These are phyloP conservation scores for Incumbomyces delicatus DNA, from an alignment of 2,329 filamentous ascomycete species.

Conservation along the genomic window DNA sequence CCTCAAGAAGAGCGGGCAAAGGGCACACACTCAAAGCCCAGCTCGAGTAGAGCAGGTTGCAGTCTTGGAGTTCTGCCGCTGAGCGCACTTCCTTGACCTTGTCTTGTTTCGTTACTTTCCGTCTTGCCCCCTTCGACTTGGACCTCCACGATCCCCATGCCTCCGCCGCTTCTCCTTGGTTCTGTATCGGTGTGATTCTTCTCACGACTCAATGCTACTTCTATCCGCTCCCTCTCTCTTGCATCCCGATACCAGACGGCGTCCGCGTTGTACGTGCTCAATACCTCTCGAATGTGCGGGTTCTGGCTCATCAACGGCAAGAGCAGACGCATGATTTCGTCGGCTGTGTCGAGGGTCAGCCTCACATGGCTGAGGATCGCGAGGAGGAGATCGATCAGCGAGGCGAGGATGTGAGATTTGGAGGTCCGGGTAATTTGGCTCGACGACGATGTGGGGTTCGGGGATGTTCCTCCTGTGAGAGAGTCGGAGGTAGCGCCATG, in stretches of 20 bases:
- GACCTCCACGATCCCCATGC: too few species aligned
- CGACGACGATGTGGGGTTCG: not conserved
- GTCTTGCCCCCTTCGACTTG: too few species aligned
- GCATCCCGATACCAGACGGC: slow-evolving; percentile 11
- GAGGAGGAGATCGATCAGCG: slow-evolving; percentile 26
- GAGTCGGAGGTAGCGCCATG: not conserved
- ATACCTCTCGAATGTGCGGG: slow-evolving; percentile 8
- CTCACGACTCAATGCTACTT: too few species aligned
- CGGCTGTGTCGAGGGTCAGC: slow-evolving; percentile 30
- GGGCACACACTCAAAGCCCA: too few species aligned
- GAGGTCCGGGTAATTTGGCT: slow-evolving; percentile 7
- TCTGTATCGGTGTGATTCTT: too few species aligned
- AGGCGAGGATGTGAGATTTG: slow-evolving; percentile 10
- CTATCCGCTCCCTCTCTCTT: too few species aligned
- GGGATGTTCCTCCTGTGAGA: not conserved
- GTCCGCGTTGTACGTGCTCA: slow-evolving; percentile 18
- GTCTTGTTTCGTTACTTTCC: too few species aligned
- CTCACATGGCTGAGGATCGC: slow-evolving; percentile 31
- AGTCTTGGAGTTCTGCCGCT: too few species aligned
- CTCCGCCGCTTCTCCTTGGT: too few species aligned
- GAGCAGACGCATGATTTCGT: slow-evolving; percentile 32
- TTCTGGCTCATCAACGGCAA: slow-evolving; percentile 6
- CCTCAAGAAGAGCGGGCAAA: too few species aligned
- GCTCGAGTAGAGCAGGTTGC: too few species aligned
- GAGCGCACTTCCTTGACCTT: too few species aligned